A percentile compares a stretch with the other conserved stretches of the same genome.
phyloP scores from a whole-genome alignment of 495 filamentous ascomycete species.

The Thermothielavioides terrestris region DNA sequence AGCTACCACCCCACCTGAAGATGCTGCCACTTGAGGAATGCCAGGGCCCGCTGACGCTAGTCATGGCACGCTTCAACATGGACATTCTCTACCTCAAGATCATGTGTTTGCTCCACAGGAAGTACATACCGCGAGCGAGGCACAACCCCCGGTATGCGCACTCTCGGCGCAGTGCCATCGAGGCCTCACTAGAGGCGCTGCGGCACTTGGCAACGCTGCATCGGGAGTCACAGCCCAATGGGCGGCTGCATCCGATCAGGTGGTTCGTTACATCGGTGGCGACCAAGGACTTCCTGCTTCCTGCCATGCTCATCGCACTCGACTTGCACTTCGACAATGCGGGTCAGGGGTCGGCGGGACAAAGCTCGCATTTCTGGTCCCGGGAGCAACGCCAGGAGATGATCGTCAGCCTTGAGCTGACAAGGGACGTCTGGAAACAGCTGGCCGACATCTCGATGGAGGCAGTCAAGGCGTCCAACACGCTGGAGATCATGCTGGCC shows the following conservation, averaged over 20 bases:
- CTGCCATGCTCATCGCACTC: slow-evolving; percentile 79
- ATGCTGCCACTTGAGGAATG: slow-evolving; percentile 63
- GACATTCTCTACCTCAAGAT: slow-evolving; percentile 78
- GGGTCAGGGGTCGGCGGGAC: slow-evolving; percentile 24
- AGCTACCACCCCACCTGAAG: slow-evolving; percentile 60
- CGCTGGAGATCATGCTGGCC: slow-evolving; percentile 68
- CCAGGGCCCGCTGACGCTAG: slow-evolving; percentile 63
- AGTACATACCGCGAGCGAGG: slow-evolving; percentile 63
- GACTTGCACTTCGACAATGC: slow-evolving; percentile 55
- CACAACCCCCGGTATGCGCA: slow-evolving; percentile 68
- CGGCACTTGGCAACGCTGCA: slow-evolving; percentile 68
- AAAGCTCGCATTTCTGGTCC: slow-evolving; percentile 58
- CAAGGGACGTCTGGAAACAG: slow-evolving; percentile 69
- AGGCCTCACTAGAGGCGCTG: slow-evolving; percentile 68
- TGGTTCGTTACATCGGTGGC: slow-evolving; percentile 69
- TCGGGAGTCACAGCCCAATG: slow-evolving; percentile 63
- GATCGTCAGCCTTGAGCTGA: slow-evolving; percentile 61
- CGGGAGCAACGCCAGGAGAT: slow-evolving; percentile 66
- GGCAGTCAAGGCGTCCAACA: slow-evolving; percentile 72
- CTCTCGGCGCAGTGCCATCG: slow-evolving; percentile 73
- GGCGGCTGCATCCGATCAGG: slow-evolving; percentile 60
- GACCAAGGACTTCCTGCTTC: slow-evolving; percentile 78
- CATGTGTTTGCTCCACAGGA: slow-evolving; percentile 74
- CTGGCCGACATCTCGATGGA: slow-evolving; percentile 72
- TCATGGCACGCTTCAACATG: slow-evolving; percentile 74